Conservation (phyloP, 2,329 filamentous ascomycete genomes). For the Xylariaceae sp. region DNA sequence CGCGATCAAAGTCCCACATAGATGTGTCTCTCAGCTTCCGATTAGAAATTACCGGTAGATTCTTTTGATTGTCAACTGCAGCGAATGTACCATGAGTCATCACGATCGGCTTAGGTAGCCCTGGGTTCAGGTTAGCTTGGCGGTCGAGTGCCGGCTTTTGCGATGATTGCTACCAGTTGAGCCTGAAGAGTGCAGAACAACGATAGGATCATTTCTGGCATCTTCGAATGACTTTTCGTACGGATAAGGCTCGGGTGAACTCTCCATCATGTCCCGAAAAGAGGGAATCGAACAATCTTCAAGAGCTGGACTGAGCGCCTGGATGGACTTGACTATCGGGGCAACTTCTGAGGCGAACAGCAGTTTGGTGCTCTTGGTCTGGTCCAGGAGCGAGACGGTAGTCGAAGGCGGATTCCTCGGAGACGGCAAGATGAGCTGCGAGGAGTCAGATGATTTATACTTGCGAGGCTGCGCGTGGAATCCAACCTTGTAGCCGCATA, state of each 20-base stretch:
- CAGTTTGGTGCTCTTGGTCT: slow-evolving; percentile 20
- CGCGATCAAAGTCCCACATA: slow-evolving; percentile 21
- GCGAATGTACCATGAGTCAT: slow-evolving; percentile 24
- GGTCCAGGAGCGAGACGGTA: slow-evolving; percentile 21
- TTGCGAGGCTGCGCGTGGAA: neutral
- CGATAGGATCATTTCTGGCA: slow-evolving; percentile 21
- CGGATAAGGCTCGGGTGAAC: slow-evolving; percentile 14
- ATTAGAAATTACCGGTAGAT: slow-evolving; percentile 17
- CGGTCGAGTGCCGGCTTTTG: neutral
- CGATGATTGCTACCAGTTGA: slow-evolving; percentile 23
- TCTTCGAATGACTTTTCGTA: slow-evolving; percentile 24
- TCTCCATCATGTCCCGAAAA: slow-evolving; percentile 22
- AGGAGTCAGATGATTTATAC: neutral
- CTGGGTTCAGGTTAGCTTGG: slow-evolving; percentile 5
- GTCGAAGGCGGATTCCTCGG: slow-evolving; percentile 22
- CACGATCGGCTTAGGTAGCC: slow-evolving; percentile 15
- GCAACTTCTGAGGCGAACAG: slow-evolving; percentile 19
- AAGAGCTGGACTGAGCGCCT: neutral
- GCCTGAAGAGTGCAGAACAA: slow-evolving; percentile 28
- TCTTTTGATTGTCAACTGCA: slow-evolving; percentile 17
- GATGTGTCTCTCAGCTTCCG: slow-evolving; percentile 18
- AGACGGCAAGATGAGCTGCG: slow-evolving; percentile 24
- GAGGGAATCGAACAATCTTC: slow-evolving; percentile 12
- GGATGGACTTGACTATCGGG: slow-evolving; percentile 14
- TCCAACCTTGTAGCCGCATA: slow-evolving; percentile 36